phyloP scores from a whole-genome alignment of 495 filamentous ascomycete genomes.

The Xylaria nigripes region DNA sequence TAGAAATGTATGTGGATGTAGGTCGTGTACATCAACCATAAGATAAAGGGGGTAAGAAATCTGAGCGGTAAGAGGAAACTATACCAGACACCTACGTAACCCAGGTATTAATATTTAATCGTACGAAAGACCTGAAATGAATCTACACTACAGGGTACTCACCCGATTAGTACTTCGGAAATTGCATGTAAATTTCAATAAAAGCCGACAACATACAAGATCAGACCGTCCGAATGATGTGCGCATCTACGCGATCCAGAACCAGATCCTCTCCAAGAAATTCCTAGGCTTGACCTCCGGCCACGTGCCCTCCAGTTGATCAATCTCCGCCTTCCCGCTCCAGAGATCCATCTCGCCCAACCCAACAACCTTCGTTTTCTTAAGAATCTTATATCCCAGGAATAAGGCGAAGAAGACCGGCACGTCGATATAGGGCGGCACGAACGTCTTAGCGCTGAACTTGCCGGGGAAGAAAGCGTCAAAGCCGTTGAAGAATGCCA shows the following conservation, averaged over 20 bases:
- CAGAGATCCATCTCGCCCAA: slow-evolving; percentile 51
- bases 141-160: too few relatives aligned
- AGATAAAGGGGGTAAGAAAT: too few relatives aligned
- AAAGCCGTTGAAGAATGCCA: slow-evolving; percentile 49
- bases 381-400: slow-evolving; percentile 46
- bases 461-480: slow-evolving; percentile 41
- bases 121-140: too few relatives aligned
- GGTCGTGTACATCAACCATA: too few relatives aligned
- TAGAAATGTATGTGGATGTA: too few relatives aligned
- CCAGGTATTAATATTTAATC: too few relatives aligned
- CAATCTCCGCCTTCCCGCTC: slow-evolving; percentile 55
- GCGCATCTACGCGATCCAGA: slow-evolving; percentile 36
- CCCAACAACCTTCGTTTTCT: slow-evolving; percentile 38
- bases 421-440: slow-evolving; percentile 55
- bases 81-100: too few relatives aligned
- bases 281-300: slow-evolving; percentile 39
- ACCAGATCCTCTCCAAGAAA: slow-evolving; percentile 46
- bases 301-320: slow-evolving; percentile 45
- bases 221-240: not conserved
- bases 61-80: too few relatives aligned
- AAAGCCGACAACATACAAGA: too few relatives aligned
- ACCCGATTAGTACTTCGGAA: too few relatives aligned
- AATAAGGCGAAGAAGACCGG: slow-evolving; percentile 50
- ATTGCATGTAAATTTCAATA: too few relatives aligned
- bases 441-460: slow-evolving; percentile 40